Conservation (phyloP, 2,329 filamentous ascomycete species). For the Phaeosphaeriaceae sp. region DNA sequence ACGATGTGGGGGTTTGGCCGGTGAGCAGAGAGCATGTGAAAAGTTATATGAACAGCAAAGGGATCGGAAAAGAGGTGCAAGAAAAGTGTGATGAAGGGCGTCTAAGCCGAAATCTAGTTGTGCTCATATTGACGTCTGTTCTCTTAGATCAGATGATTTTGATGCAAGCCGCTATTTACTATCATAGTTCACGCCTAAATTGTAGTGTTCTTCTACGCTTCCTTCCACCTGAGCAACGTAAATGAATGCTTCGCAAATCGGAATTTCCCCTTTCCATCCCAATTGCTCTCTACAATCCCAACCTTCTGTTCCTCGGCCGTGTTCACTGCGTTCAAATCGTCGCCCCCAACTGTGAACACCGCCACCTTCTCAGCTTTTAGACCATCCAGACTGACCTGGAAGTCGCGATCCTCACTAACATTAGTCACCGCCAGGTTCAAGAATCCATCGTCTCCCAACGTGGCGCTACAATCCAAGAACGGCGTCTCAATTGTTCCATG, state of each 20-base stretch:
- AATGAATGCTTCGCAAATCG: conserved; percentile 74
- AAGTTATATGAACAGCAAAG: no score
- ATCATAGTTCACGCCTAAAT: no score
- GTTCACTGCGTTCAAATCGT: conserved; percentile 65
- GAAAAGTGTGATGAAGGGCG: no score
- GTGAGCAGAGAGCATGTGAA: no score
- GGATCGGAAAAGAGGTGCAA: no score
- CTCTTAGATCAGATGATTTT: no score
- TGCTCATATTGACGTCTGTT: no score
- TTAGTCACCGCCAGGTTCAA: conserved; percentile 77
- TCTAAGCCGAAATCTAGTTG: not conserved
- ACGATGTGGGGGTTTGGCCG: no score
- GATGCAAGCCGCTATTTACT: no score
- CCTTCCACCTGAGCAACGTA: conserved; percentile 67
- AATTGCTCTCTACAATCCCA: conserved; percentile 64
- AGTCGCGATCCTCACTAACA: conserved; percentile 64
- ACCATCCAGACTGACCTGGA: conserved; percentile 66
- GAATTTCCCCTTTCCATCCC: conserved; percentile 68
- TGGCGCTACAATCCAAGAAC: conserved; percentile 72
- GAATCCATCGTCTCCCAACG: conserved; percentile 64
- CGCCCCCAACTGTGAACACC: conserved; percentile 69
- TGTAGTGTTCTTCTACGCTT: not conserved
- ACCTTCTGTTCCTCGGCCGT: conserved; percentile 68
- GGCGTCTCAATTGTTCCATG: conserved; percentile 70
- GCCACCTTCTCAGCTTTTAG: conserved; percentile 56